These are phyloP conservation scores for Alnus glutinosa DNA, from an alignment of 306 rosid species.

Conservation along the genomic window DNA sequence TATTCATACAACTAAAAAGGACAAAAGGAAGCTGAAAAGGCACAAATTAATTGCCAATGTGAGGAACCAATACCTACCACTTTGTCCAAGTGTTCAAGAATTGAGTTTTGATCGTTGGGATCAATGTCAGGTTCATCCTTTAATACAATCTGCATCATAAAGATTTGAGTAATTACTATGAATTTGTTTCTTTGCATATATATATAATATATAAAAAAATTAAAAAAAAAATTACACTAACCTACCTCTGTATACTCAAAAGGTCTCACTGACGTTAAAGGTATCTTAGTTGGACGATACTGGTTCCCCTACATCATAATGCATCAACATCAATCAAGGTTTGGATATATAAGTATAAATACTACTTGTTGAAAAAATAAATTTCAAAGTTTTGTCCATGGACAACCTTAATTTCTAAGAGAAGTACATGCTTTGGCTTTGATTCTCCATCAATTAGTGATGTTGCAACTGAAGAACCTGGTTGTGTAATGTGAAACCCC, in stretches of 20 bases:
- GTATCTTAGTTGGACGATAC: slow-evolving; percentile 97
- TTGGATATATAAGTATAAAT: slow-evolving; percentile 11
- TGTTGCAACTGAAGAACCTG: slow-evolving; percentile 99
- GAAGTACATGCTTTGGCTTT: slow-evolving; percentile 94
- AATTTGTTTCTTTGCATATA: background rate
- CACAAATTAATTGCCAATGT: slow-evolving; percentile 7
- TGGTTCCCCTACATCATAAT: slow-evolving; percentile 72
- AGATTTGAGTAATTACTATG: slow-evolving; percentile 33
- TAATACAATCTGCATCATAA: slow-evolving; percentile 63
- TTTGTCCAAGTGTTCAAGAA: slow-evolving; percentile 89
- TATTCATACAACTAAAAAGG: background rate
- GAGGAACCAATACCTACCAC: slow-evolving; percentile 53
- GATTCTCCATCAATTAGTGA: slow-evolving; percentile 99
- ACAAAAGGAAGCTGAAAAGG: slow-evolving; percentile 10
- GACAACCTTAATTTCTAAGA: slow-evolving; percentile 90
- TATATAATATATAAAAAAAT: too few species aligned
- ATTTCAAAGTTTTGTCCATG: slow-evolving; percentile 18
- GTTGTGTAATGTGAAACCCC: slow-evolving; percentile 99
- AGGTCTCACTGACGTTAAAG: slow-evolving; percentile 87
- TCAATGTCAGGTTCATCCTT: slow-evolving; percentile 87
- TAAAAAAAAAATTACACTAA: background rate
- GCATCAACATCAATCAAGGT: slow-evolving; percentile 26
- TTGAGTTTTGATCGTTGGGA: slow-evolving; percentile 84
- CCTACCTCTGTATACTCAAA: slow-evolving; percentile 91
- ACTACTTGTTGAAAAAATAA: slow-evolving; percentile 21